These are phyloP conservation scores for Lactifluus echinatus DNA, from an alignment of 768 basidiomycete species.

Conservation along the genomic window DNA sequence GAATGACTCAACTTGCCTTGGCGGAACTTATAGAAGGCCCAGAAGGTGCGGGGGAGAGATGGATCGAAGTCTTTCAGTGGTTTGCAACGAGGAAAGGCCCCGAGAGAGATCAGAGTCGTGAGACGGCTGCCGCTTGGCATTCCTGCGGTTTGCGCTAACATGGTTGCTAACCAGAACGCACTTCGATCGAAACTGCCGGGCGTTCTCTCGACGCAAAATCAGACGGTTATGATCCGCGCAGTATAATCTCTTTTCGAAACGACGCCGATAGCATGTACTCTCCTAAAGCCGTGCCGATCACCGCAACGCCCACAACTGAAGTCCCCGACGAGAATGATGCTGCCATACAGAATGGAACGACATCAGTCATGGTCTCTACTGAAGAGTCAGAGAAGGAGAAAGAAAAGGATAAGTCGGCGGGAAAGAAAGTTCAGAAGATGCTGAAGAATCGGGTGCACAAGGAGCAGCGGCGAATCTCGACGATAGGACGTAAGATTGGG, in stretches of 20 bases:
- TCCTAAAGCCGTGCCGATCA: background rate
- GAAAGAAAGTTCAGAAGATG: conserved; percentile 70
- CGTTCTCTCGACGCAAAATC: conserved; percentile 14
- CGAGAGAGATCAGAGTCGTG: conserved; percentile 19
- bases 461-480: conserved; percentile 61
- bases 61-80: conserved; percentile 83
- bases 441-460: conserved; percentile 68
- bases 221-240: background rate
- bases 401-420: conserved; percentile 42
- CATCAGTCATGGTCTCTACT: background rate
- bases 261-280: conserved; percentile 1
- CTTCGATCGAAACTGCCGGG: conserved; percentile 15
- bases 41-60: conserved; percentile 69
- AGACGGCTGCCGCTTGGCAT: background rate
- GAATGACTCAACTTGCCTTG: conserved; percentile 78
- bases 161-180: conserved; percentile 4
- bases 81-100: conserved; percentile 55
- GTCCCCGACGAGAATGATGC: conserved; percentile 1
- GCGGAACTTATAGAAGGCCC: conserved; percentile 80
- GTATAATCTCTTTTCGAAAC: background rate
- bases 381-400: conserved; percentile 25
- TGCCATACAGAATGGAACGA: background rate
- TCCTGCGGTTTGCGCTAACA: background rate
- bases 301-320: background rate
- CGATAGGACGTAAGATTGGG: conserved; percentile 70